phyloP scores from a whole-genome alignment of 2,329 filamentous ascomycete species.

The Sporothrix curviconia region DNA sequence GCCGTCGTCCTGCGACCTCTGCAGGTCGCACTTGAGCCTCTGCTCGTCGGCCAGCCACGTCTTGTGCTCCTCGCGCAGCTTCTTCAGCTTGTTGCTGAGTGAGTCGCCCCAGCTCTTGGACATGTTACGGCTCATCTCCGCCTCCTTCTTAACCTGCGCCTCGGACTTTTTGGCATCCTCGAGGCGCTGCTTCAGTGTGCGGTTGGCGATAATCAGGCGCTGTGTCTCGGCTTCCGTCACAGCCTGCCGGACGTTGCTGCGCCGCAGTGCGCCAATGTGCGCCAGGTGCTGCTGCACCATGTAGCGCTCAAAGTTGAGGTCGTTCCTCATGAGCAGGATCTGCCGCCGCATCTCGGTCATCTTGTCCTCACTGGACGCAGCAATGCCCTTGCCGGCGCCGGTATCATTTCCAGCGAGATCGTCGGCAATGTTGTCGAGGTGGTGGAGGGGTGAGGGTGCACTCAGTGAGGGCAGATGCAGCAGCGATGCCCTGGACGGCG shows the following conservation, averaged over 20 bases:
- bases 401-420: neutral
- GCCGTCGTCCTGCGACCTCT: conserved; percentile 51
- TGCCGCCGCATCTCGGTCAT: conserved; percentile 59
- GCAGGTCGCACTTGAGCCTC: conserved; percentile 50
- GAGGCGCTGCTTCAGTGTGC: conserved; percentile 63
- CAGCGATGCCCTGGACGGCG: neutral
- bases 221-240: conserved; percentile 77
- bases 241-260: conserved; percentile 67
- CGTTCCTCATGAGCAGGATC: conserved; percentile 69
- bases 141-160: conserved; percentile 63
- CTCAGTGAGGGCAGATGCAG: neutral
- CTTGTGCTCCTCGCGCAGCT: conserved; percentile 64
- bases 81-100: conserved; percentile 58
- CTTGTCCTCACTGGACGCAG: neutral
- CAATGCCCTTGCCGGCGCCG: neutral
- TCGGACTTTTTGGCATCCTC: conserved; percentile 67
- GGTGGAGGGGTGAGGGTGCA: conserved; percentile 1
- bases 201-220: conserved; percentile 70
- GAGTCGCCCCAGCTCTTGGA: conserved; percentile 74
- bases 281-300: conserved; percentile 77
- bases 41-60: conserved; percentile 54
- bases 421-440: neutral
- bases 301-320: conserved; percentile 76
- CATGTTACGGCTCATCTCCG: conserved; percentile 63
- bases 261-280: conserved; percentile 71